phyloP scores from a whole-genome alignment of 345 rosid genomes.

The Capsella bursapastoris region DNA sequence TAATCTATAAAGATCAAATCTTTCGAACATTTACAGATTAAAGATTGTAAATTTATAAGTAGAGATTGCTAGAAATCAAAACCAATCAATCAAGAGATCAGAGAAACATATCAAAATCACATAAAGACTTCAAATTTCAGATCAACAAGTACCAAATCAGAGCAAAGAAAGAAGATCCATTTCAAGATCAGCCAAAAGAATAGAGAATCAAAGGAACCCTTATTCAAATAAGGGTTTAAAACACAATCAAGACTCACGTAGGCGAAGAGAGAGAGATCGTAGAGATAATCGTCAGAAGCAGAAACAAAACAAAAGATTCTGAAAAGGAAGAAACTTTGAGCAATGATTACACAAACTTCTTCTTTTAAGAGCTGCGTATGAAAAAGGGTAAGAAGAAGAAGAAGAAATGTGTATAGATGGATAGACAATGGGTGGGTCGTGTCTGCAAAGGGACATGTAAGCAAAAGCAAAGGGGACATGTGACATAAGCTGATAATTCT shows the following conservation, averaged over 20 bases:
- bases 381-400: conserved; percentile 17
- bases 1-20: conserved; percentile 7
- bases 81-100: neutral
- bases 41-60: neutral
- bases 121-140: conserved; percentile 19
- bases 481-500: conserved; percentile 47
- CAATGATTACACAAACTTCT: neutral
- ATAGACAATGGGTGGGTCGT: conserved; percentile 56
- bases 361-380: conserved; percentile 1
- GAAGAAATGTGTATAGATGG: conserved; percentile 23
- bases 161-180: conserved; percentile 27
- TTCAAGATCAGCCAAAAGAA: neutral
- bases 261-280: conserved; percentile 26
- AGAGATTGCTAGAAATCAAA: neutral
- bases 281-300: conserved; percentile 10
- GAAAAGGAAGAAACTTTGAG: conserved; percentile 33
- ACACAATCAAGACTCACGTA: conserved; percentile 41
- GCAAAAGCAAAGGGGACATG: conserved; percentile 4
- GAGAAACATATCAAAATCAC: neutral
- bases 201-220: neutral
- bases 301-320: neutral
- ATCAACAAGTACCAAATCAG: conserved; percentile 10
- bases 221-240: neutral
- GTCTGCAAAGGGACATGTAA: conserved; percentile 38
- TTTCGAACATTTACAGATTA: neutral